Evolutionary conservation across 23 red algal species (phyloP).

Genomic region (Pyropia haitanensis): DNA sequence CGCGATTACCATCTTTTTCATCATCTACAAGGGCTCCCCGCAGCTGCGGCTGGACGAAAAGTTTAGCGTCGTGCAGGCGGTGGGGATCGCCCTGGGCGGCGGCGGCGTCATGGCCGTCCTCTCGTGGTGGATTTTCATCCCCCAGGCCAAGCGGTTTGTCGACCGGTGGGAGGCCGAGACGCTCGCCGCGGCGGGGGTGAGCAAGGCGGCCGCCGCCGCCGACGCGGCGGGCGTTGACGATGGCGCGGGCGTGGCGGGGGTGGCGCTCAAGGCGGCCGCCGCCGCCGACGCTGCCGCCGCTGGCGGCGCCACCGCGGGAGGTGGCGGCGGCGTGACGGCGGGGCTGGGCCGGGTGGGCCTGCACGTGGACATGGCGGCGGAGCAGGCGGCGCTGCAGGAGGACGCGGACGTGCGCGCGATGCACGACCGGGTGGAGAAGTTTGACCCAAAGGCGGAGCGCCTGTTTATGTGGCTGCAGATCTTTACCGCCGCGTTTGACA

Average conservation of each 20-base stretch:
- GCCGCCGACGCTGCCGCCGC: neutral
- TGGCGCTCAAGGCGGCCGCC: constrained; percentile 2
- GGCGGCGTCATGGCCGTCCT: constrained; percentile 22
- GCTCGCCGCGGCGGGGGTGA: constrained; percentile 5
- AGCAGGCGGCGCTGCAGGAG: constrained; percentile 1
- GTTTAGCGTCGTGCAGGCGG: constrained; percentile 3
- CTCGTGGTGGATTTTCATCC: constrained; percentile 29
- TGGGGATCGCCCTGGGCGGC: constrained; percentile 32
- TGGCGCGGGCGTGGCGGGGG: no score
- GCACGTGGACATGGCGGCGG: constrained; percentile 21
- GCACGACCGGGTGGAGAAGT: constrained; percentile 39
- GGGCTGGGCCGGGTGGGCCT: constrained; percentile 26
- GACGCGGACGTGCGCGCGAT: constrained; percentile 35
- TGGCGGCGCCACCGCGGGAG: constrained; percentile 1
- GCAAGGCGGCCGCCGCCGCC: neutral
- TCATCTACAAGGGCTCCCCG: constrained; percentile 45
- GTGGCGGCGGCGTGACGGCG: neutral
- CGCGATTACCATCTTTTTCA: constrained; percentile 50
- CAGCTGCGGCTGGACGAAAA: constrained; percentile 19
- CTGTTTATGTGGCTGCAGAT: constrained; percentile 80
- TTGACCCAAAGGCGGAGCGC: constrained; percentile 58
- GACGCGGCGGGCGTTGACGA: neutral
- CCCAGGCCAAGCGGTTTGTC: constrained; percentile 12
- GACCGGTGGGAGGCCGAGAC: constrained; percentile 31
- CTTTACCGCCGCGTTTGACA: constrained; percentile 75